Conservation (phyloP, 148 eudicot species). For the Hydrangea macrophylla region DNA sequence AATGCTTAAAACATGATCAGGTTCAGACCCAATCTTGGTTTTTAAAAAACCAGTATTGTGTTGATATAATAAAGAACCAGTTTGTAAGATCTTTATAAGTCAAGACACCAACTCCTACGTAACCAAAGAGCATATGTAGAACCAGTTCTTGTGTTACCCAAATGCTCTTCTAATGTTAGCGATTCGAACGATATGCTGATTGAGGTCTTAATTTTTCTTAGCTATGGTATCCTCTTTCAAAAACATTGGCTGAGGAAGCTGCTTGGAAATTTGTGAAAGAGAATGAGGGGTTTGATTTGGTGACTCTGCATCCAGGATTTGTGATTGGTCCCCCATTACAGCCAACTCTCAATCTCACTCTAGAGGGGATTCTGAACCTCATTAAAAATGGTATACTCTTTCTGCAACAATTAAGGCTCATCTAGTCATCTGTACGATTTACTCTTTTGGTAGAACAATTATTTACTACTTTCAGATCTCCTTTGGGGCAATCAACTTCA, state of each 20-base stretch:
- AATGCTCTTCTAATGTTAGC: neutral
- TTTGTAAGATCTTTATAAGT: too few relatives aligned
- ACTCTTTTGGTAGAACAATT: too few relatives aligned
- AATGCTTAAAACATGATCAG: too few relatives aligned
- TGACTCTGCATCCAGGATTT: constrained; percentile 29
- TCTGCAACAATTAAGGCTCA: neutral
- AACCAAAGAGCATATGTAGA: neutral
- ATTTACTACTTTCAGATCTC: too few relatives aligned
- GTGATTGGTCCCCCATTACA: constrained; percentile 51
- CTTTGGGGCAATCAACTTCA: too few relatives aligned
- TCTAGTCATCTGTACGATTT: neutral
- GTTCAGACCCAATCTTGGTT: too few relatives aligned
- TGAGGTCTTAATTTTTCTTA: neutral
- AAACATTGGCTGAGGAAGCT: constrained; percentile 44
- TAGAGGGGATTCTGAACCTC: constrained; percentile 16
- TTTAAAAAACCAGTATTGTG: too few relatives aligned
- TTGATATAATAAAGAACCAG: too few relatives aligned
- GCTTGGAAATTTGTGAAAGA: constrained; percentile 47
- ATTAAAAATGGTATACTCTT: constrained; percentile 32
- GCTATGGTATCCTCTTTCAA: constrained; percentile 37
- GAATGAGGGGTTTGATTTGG: constrained; percentile 37
- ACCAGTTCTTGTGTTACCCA: neutral
- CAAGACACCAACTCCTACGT: neutral
- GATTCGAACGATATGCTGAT: neutral
- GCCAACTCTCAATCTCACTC: constrained; percentile 24